Conservation (phyloP, 2,329 filamentous ascomycete species). For the Penicillium sp. region DNA sequence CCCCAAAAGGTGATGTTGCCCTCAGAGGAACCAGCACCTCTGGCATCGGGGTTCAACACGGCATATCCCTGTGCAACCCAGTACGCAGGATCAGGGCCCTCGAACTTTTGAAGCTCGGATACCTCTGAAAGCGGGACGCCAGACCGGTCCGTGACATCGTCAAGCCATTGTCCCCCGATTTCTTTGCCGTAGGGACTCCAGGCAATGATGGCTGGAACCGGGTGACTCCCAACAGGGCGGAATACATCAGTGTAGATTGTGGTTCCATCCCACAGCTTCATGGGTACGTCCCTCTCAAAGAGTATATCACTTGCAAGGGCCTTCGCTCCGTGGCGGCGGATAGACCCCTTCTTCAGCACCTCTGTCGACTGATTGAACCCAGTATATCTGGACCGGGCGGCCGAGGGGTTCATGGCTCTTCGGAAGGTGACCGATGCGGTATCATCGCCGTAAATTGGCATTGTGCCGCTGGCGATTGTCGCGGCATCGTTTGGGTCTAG, state of each 20-base stretch:
- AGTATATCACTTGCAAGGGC: neutral
- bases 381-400: too few species aligned
- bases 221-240: neutral
- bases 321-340: neutral
- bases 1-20: neutral
- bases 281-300: neutral
- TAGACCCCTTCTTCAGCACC: neutral
- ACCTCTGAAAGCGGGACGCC: neutral
- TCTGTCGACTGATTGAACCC: neutral
- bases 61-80: neutral
- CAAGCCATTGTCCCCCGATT: neutral
- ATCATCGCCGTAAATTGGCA: too few species aligned
- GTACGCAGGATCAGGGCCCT: neutral
- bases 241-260: constrained; percentile 1
- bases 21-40: neutral
- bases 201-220: neutral
- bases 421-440: too few species aligned
- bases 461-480: too few species aligned
- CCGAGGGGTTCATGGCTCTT: too few species aligned
- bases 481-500: too few species aligned
- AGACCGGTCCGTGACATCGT: neutral
- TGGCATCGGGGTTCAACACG: neutral
- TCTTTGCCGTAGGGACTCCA: neutral
- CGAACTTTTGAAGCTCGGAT: neutral
- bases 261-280: neutral